Conservation (phyloP, 805 yeast genomes). For the Nakazawaea ishiwadae region DNA sequence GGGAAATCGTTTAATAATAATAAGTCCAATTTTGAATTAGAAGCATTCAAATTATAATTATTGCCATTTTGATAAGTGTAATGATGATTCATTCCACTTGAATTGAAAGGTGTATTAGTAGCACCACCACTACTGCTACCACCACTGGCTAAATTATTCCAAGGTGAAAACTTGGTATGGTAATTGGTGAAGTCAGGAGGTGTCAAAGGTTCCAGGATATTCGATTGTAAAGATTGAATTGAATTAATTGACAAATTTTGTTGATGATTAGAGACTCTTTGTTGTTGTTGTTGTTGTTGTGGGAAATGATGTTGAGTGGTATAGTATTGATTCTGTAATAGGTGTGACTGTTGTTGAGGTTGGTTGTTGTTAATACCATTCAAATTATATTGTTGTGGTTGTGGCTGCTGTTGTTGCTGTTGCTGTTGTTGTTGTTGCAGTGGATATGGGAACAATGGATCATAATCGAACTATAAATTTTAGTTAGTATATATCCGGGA, state of each 20-base stretch:
- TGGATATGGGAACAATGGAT: neutral
- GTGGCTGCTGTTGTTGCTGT: conserved; percentile 5
- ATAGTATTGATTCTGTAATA: conserved; percentile 6
- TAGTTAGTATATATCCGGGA: too few relatives aligned
- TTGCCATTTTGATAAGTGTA: conserved; percentile 2
- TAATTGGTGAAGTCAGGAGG: conserved; percentile 14
- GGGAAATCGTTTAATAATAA: too few relatives aligned
- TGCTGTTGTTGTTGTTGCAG: conserved; percentile 4
- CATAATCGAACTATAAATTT: neutral
- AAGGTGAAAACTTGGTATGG: conserved; percentile 12
- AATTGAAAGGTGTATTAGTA: neutral
- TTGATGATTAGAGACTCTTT: conserved; percentile 9
- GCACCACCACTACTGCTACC: neutral
- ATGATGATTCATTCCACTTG: neutral
- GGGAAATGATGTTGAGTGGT: conserved; percentile 4
- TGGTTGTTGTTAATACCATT: conserved; percentile 9
- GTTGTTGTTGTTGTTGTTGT: conserved; percentile 9
- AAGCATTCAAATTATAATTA: neutral
- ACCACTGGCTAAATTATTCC: conserved; percentile 9
- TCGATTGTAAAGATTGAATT: conserved; percentile 13
- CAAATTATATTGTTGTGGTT: conserved; percentile 15
- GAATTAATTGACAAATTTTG: conserved; percentile 15
- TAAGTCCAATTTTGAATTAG: conserved; percentile 4
- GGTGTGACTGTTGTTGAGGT: conserved; percentile 1
- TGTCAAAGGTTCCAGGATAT: conserved; percentile 14